These are phyloP conservation scores for Neurospora sp. DNA, from an alignment of 495 filamentous ascomycete species.

Conservation along the genomic window DNA sequence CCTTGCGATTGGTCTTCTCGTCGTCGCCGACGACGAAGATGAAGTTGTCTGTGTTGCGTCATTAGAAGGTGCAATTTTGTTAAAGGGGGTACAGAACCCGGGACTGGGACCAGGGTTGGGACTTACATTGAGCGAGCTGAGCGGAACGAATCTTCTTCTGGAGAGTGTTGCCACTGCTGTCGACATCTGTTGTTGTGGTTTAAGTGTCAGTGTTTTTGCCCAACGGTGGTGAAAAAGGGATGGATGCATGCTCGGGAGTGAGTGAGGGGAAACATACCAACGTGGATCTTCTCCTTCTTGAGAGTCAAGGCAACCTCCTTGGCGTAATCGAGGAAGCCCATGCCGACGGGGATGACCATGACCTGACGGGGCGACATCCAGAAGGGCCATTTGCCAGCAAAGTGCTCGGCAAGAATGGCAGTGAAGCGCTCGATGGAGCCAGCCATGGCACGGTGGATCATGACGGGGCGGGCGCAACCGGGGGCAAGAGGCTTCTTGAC, in stretches of 20 bases:
- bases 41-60: constrained; percentile 27
- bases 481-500: constrained; percentile 43
- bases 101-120: constrained; percentile 40
- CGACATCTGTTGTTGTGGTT: constrained; percentile 51
- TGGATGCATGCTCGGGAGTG: neutral
- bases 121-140: constrained; percentile 85
- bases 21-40: constrained; percentile 65
- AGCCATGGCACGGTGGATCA: constrained; percentile 93
- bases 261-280: constrained; percentile 21
- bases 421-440: constrained; percentile 93
- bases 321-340: constrained; percentile 72
- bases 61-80: neutral
- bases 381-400: constrained; percentile 96
- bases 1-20: constrained; percentile 63
- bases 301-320: constrained; percentile 64
- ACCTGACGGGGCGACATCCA: constrained; percentile 93
- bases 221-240: neutral
- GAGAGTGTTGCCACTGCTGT: constrained; percentile 83
- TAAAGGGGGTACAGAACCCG: neutral
- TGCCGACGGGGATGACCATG: constrained; percentile 85
- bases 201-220: neutral
- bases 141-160: constrained; percentile 91
- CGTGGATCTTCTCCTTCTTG: constrained; percentile 42
- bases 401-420: constrained; percentile 88
- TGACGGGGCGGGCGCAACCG: constrained; percentile 84